Evolutionary conservation across 768 basidiomycete genomes (phyloP), one percentile per base, ranked within the genome.

Genomic region (Atractiella rhizophila): DNA sequence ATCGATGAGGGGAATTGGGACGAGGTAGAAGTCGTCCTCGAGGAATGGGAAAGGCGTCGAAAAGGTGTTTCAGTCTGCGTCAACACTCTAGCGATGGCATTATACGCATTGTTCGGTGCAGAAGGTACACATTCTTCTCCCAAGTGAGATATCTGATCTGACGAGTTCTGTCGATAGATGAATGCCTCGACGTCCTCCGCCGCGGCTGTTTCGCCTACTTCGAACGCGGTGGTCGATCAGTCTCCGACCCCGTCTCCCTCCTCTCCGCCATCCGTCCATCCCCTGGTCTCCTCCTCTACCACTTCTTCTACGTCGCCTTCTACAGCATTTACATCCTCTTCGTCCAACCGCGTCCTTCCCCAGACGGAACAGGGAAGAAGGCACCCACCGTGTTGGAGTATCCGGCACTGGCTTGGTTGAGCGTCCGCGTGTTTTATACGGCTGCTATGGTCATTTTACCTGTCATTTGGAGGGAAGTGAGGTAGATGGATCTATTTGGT

Each of bases 121-220:
- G 80, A 94, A 52, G 77, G 86, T 80, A 46, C 45, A 78, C 66
- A 9, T 12, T 21, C 16, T 7, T 28, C 37, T 32, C 11, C 2
- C 25, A 5, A n/a, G 36, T 19, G 11, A 12, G n/a, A 4, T 32
- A 4, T 1, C 30, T 21, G 6, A 2, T 8, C 25, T 39, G 34
- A 28, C 32, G 10, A 7, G n/a, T 20, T 9, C 2, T 19, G 25
- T 8, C 5, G 0, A 32, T 45, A 64, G 63, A 63, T 42, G 57
- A 54, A 19, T 56, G 62, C 47, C 55, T 64, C 10, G 60, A 59
- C 21, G 58, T 63, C 5, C 58, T 64, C 30, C 52, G 59, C 43
- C 58, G 59, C 33, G 91, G 88, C 0, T 96, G 91, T 59, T 91
- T 98, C 68, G 82, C 81, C 54, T 98, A 96, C 60, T 91, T 98